phyloP scores from a whole-genome alignment of 2,329 filamentous ascomycete genomes.

The Trichoderma sp. region DNA sequence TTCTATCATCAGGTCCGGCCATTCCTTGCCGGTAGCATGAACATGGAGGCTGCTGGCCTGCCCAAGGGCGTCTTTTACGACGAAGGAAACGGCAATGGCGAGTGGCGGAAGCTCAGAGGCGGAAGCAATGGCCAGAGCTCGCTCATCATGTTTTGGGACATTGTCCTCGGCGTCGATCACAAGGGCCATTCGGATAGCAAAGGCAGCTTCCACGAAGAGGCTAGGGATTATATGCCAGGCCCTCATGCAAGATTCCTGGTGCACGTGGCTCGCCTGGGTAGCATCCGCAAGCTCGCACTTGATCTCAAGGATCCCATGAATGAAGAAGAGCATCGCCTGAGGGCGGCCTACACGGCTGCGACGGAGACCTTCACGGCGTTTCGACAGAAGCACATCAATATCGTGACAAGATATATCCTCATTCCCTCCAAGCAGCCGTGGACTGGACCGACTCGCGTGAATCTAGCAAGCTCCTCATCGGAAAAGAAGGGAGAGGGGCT shows the following conservation, averaged over 20 bases:
- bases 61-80: conserved; percentile 84
- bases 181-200: conserved; percentile 34
- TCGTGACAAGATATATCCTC: conserved; percentile 88
- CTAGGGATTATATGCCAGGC: conserved; percentile 87
- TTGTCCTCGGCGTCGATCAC: conserved; percentile 81
- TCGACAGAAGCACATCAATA: conserved; percentile 81
- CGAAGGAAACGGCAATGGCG: conserved; percentile 60
- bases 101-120: conserved; percentile 77
- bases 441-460: conserved; percentile 31
- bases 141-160: conserved; percentile 88
- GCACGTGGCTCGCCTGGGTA: conserved; percentile 65
- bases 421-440: conserved; percentile 59
- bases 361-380: conserved; percentile 72
- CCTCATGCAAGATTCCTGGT: conserved; percentile 76
- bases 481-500: conserved; percentile 46
- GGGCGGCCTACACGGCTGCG: conserved; percentile 62
- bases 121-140: conserved; percentile 93
- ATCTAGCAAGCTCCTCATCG: conserved; percentile 46
- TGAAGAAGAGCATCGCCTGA: conserved; percentile 45
- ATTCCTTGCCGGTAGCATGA: conserved; percentile 86
- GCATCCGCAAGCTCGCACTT: conserved; percentile 68
- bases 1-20: conserved; percentile 90
- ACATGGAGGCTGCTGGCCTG: conserved; percentile 81
- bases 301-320: conserved; percentile 48
- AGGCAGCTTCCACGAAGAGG: conserved; percentile 56